Conservation (phyloP, 169 alveolate genomes). For the Condylostoma magnum region DNA sequence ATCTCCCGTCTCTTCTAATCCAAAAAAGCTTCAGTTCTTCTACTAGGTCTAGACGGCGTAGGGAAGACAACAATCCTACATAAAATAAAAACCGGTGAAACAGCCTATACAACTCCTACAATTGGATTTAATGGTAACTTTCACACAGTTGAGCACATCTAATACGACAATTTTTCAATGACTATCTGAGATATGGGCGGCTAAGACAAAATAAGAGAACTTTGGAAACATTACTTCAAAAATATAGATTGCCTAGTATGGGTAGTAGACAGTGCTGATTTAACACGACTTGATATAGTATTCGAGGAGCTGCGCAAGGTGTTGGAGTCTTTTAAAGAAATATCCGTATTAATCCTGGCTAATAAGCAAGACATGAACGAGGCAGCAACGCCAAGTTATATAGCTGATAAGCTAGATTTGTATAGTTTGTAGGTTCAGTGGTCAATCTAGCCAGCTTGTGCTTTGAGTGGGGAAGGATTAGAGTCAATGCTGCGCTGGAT, state of each 20-base stretch:
- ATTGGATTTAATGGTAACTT: too few species aligned
- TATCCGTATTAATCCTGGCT: constrained; percentile 96
- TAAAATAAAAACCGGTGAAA: constrained; percentile 90
- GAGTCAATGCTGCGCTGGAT: too few species aligned
- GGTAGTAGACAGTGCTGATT: constrained; percentile 97
- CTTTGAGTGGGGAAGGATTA: too few species aligned
- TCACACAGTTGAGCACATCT: constrained; percentile 86
- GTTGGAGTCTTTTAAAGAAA: constrained; percentile 97
- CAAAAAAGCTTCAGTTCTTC: constrained; percentile 91
- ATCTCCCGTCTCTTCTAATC: too few species aligned
- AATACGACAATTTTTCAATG: constrained; percentile 81
- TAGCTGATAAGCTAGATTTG: too few species aligned
- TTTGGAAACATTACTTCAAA: constrained; percentile 98
- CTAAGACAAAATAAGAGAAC: constrained; percentile 95
- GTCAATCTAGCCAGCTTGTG: too few species aligned
- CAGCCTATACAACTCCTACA: constrained; percentile 91
- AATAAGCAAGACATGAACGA: constrained; percentile 99
- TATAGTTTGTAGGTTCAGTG: too few species aligned
- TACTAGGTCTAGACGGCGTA: constrained; percentile 95
- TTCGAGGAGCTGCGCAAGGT: constrained; percentile 90
- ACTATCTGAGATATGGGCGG: constrained; percentile 99
- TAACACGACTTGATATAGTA: constrained; percentile 91
- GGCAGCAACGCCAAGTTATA: too few species aligned
- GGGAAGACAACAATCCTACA: constrained; percentile 96
- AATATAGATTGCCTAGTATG: constrained; percentile 97